A percentile compares a stretch with the other conserved stretches of the same genome.
phyloP scores from a whole-genome alignment of 2,329 filamentous ascomycete species.

The Shiraia bambusicola region DNA sequence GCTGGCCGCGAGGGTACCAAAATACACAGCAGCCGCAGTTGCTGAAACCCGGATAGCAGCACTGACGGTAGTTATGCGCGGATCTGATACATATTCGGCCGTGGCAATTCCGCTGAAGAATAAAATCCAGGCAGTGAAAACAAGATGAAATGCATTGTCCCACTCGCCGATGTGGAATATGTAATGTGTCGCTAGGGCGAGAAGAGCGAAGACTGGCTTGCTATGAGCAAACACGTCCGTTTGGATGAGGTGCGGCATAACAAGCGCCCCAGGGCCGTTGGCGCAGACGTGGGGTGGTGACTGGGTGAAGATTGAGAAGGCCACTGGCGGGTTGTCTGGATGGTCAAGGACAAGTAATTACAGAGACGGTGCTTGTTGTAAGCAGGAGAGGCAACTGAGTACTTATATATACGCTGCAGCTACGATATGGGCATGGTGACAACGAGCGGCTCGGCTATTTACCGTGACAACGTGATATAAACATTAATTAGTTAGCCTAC shows the following conservation, averaged over 20 bases:
- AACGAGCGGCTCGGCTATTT: no score
- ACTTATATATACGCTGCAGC: no score
- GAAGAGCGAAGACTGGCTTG: slow-evolving; percentile 17
- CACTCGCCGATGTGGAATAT: slow-evolving; percentile 27
- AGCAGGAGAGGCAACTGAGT: no score
- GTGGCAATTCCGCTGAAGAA: slow-evolving; percentile 19
- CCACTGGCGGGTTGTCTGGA: background rate
- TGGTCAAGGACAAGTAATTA: background rate
- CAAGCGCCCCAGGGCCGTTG: background rate
- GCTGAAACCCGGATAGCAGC: slow-evolving; percentile 10
- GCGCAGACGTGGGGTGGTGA: background rate
- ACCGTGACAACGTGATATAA: no score
- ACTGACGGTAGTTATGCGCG: slow-evolving; percentile 9
- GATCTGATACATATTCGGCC: slow-evolving; percentile 18
- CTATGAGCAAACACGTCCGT: slow-evolving; percentile 19
- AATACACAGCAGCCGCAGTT: slow-evolving; percentile 22
- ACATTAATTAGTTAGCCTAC: no score
- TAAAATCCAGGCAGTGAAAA: slow-evolving; percentile 18
- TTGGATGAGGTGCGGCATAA: slow-evolving; percentile 11
- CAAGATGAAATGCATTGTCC: slow-evolving; percentile 19
- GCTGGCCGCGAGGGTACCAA: slow-evolving; percentile 29
- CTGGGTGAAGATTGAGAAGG: no score
- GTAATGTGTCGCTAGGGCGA: slow-evolving; percentile 29
- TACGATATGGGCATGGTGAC: no score
- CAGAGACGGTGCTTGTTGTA: background rate